Evolutionary conservation across 2,329 filamentous ascomycete species (phyloP).

Genomic region (Colletotrichum echinochloae): DNA sequence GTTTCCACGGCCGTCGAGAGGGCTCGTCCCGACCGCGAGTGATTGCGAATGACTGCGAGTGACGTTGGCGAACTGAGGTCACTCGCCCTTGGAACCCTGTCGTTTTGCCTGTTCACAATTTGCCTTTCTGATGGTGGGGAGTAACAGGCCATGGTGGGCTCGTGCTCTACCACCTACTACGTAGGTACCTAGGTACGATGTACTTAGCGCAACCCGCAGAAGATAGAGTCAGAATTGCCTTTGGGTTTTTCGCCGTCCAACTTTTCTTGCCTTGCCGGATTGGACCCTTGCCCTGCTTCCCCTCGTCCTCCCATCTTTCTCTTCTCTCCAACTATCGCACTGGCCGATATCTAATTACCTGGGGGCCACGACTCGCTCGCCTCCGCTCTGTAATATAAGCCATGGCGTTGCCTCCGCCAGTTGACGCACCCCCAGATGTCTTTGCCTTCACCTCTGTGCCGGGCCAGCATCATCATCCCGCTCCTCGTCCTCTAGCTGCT

Average conservation of each 20-base stretch:
- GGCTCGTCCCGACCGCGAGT: slow-evolving; percentile 3
- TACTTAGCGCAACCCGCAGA: neutral
- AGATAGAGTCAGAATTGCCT: slow-evolving; percentile 26
- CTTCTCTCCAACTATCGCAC: neutral
- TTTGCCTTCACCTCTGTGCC: slow-evolving; percentile 14
- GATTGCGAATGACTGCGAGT: slow-evolving; percentile 8
- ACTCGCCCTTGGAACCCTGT: neutral
- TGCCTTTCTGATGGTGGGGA: neutral
- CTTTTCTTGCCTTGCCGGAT: slow-evolving; percentile 11
- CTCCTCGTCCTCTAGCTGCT: neutral
- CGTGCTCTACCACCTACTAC: slow-evolving; percentile 8
- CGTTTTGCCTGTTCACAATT: no score
- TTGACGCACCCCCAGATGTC: slow-evolving; percentile 21
- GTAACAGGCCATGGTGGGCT: slow-evolving; percentile 9
- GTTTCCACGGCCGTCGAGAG: neutral
- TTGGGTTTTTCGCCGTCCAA: slow-evolving; percentile 11
- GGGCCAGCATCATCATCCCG: slow-evolving; percentile 23
- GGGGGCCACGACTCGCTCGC: neutral
- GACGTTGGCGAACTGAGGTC: slow-evolving; percentile 5
- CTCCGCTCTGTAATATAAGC: neutral
- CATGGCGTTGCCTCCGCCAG: slow-evolving; percentile 20
- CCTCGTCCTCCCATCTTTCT: neutral
- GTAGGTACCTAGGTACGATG: no score
- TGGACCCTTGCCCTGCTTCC: slow-evolving; percentile 17
- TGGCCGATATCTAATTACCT: neutral